A percentile compares a stretch with the other conserved stretches of the same genome.
Evolutionary conservation across 306 rosid species (phyloP).

Genomic region (Inga leiocalycina): DNA sequence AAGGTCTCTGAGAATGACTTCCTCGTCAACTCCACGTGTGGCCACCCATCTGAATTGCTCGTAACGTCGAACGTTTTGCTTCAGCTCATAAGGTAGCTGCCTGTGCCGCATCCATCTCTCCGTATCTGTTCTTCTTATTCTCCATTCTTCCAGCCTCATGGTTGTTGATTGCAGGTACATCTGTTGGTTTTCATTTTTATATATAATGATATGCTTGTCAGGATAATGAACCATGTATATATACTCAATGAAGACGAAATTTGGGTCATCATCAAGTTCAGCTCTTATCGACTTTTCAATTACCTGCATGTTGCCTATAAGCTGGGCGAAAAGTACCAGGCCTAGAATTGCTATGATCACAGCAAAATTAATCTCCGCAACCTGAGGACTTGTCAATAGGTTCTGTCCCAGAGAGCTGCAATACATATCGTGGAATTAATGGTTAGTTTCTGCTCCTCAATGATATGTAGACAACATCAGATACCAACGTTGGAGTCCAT

Average conservation of each 20-base stretch:
- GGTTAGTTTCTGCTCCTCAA: background rate
- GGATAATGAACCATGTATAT: background rate
- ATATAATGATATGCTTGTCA: background rate
- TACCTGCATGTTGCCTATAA: constrained; percentile 68
- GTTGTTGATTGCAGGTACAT: constrained; percentile 58
- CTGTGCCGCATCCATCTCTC: constrained; percentile 67
- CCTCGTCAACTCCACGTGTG: constrained; percentile 60
- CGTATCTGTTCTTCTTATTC: constrained; percentile 53
- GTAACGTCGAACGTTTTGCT: constrained; percentile 49
- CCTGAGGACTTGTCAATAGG: constrained; percentile 48
- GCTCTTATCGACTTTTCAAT: constrained; percentile 10
- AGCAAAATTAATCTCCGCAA: constrained; percentile 61
- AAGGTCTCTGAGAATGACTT: constrained; percentile 53
- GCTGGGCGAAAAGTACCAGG: constrained; percentile 57
- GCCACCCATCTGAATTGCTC: constrained; percentile 63
- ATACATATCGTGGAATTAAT: constrained; percentile 19
- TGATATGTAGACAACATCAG: background rate
- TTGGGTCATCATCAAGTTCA: background rate
- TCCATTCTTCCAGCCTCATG: constrained; percentile 54
- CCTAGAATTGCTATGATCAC: constrained; percentile 58
- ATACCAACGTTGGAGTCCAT: background rate
- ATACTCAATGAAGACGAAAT: background rate
- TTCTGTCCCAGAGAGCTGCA: constrained; percentile 62
- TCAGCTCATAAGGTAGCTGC: constrained; percentile 51
- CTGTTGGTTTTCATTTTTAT: constrained; percentile 26